A percentile compares a stretch with the other conserved stretches of the same genome.
phyloP scores from a whole-genome alignment of 495 filamentous ascomycete species.

The Tuber aestivum region DNA sequence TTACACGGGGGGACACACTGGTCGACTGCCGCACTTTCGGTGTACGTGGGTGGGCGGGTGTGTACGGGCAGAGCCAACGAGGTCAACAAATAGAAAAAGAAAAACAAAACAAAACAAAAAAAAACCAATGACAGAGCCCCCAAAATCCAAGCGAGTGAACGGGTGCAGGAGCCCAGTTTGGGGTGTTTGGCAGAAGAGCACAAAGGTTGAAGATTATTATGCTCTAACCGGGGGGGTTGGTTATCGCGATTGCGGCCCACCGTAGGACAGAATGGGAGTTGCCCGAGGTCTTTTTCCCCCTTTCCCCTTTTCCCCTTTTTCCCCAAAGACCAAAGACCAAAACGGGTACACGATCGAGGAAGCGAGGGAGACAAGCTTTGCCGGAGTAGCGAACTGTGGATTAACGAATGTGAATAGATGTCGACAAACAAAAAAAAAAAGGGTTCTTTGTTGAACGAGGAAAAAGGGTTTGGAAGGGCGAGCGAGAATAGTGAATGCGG shows the following conservation, averaged over 20 bases:
- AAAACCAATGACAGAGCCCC: slow-evolving; percentile 25
- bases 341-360: slow-evolving; percentile 25
- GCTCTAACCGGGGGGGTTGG: neutral
- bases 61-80: slow-evolving; percentile 18
- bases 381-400: slow-evolving; percentile 23
- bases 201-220: slow-evolving; percentile 11
- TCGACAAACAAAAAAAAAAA: slow-evolving; percentile 51
- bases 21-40: neutral
- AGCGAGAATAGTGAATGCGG: slow-evolving; percentile 32
- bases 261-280: slow-evolving; percentile 14
- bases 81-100: slow-evolving; percentile 36
- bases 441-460: slow-evolving; percentile 38
- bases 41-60: slow-evolving; percentile 12
- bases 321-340: no score
- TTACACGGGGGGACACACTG: slow-evolving; percentile 9
- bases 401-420: slow-evolving; percentile 43
- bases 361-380: slow-evolving; percentile 26
- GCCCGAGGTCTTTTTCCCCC: slow-evolving; percentile 18
- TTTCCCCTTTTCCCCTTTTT: slow-evolving; percentile 33
- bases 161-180: slow-evolving; percentile 26
- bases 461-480: slow-evolving; percentile 37
- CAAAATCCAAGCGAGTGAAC: slow-evolving; percentile 24
- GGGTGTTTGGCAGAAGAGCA: slow-evolving; percentile 17
- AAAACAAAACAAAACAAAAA: slow-evolving; percentile 26
- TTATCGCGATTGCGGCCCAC: slow-evolving; percentile 17